Conservation (phyloP, 495 filamentous ascomycete genomes). For the Staphylotrichum tortipilum region DNA sequence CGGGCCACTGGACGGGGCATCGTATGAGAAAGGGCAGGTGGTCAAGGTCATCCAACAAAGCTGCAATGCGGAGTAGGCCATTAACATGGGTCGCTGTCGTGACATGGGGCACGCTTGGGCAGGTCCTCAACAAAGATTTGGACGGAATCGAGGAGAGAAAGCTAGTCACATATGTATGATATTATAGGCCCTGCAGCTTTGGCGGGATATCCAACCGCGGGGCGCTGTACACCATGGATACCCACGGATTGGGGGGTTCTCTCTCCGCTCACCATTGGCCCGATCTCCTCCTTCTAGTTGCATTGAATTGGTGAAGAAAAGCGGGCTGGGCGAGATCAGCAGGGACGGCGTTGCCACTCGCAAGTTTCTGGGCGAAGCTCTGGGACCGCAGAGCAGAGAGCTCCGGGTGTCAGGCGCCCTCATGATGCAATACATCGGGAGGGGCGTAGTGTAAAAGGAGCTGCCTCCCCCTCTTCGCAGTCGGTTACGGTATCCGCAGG, state of each 20-base stretch:
- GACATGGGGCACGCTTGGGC: too few relatives aligned
- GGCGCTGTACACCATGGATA: background rate
- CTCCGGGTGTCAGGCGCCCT: too few relatives aligned
- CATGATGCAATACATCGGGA: background rate
- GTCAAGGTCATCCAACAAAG: slow-evolving; percentile 27
- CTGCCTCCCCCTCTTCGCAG: background rate
- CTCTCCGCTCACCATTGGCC: background rate
- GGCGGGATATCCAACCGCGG: too few relatives aligned
- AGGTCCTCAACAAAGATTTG: too few relatives aligned
- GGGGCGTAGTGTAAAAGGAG: too few relatives aligned
- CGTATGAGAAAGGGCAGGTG: slow-evolving; percentile 28
- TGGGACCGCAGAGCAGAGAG: too few relatives aligned
- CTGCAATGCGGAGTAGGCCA: slow-evolving; percentile 1
- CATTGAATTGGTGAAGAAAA: background rate
- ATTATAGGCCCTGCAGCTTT: background rate
- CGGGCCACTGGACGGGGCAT: slow-evolving; percentile 31
- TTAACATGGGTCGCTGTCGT: background rate
- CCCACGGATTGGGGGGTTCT: background rate
- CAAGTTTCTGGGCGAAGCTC: too few relatives aligned
- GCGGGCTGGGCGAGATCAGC: background rate
- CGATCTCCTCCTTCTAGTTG: background rate
- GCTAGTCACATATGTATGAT: background rate
- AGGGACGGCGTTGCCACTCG: too few relatives aligned
- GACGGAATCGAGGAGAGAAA: too few relatives aligned
- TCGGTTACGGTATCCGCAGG: background rate